phyloP scores from a whole-genome alignment of 495 filamentous ascomycete species.

The Hamigera avellanea region DNA sequence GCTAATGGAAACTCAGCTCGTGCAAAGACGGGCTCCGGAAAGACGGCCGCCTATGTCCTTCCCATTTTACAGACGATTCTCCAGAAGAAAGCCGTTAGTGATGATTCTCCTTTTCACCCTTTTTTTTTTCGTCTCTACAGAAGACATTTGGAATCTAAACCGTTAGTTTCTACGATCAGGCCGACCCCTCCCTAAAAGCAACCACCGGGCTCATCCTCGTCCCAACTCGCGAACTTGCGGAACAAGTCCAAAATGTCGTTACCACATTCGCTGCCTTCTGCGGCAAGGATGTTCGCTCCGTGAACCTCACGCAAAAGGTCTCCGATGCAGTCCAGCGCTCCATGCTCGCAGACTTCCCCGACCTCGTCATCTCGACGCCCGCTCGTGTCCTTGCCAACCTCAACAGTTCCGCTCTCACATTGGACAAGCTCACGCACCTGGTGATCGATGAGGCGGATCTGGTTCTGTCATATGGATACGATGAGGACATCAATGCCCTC shows the following conservation, averaged over 20 bases:
- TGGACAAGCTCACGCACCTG: slow-evolving; percentile 61
- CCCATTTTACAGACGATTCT: slow-evolving; percentile 76
- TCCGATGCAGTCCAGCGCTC: slow-evolving; percentile 77
- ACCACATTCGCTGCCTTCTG: slow-evolving; percentile 69
- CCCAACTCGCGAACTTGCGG: slow-evolving; percentile 85
- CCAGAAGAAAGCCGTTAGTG: slow-evolving; percentile 55
- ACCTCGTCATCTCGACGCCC: slow-evolving; percentile 84
- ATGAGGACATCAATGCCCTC: slow-evolving; percentile 73
- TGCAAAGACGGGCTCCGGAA: slow-evolving; percentile 87
- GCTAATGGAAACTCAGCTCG: slow-evolving; percentile 42
- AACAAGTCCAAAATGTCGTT: slow-evolving; percentile 70
- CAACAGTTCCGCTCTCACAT: slow-evolving; percentile 53
- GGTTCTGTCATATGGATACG: slow-evolving; percentile 89
- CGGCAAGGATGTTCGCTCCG: slow-evolving; percentile 63
- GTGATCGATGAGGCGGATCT: slow-evolving; percentile 95
- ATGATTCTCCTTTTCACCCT: not conserved
- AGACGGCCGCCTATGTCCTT: slow-evolving; percentile 94
- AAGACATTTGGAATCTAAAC: not conserved
- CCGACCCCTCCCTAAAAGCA: slow-evolving; percentile 28
- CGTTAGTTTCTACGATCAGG: slow-evolving; percentile 9
- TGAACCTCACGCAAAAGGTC: slow-evolving; percentile 81
- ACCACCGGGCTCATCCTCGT: slow-evolving; percentile 75
- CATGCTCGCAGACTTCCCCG: slow-evolving; percentile 75
- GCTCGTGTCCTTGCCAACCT: slow-evolving; percentile 61
- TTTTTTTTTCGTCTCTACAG: too few species aligned